Evolutionary conservation across 768 basidiomycete genomes (phyloP).

Genomic region (Boletus rufocinnamomeus): DNA sequence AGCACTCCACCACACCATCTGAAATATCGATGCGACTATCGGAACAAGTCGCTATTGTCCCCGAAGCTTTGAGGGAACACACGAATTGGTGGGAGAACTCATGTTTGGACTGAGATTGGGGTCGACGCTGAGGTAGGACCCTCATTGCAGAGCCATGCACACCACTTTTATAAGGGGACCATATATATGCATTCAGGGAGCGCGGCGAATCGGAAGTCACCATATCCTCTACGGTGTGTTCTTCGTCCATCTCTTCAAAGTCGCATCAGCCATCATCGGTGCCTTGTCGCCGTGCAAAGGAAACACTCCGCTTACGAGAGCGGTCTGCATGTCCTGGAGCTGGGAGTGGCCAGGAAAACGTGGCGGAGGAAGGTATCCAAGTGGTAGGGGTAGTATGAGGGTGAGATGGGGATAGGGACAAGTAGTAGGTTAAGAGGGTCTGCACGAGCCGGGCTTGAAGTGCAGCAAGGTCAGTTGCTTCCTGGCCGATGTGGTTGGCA

Average conservation of each 20-base stretch:
- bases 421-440: slow-evolving; percentile 40
- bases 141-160: slow-evolving; percentile 16
- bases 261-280: slow-evolving; percentile 33
- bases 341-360: slow-evolving; percentile 34
- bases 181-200: slow-evolving; percentile 24
- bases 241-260: slow-evolving; percentile 46
- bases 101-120: slow-evolving; percentile 17
- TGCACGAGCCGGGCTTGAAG: slow-evolving; percentile 54
- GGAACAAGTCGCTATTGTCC: no score
- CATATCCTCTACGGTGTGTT: slow-evolving; percentile 49
- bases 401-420: slow-evolving; percentile 24
- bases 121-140: slow-evolving; percentile 25
- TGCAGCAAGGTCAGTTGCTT: slow-evolving; percentile 50
- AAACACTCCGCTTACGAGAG: slow-evolving; percentile 32
- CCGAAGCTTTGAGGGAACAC: slow-evolving; percentile 33
- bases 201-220: slow-evolving; percentile 37
- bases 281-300: slow-evolving; percentile 25
- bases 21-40: no score
- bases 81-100: slow-evolving; percentile 26
- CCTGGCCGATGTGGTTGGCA: slow-evolving; percentile 52
- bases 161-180: slow-evolving; percentile 25
- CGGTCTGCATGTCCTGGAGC: slow-evolving; percentile 24
- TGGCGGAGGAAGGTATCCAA: slow-evolving; percentile 36
- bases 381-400: slow-evolving; percentile 38
- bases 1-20: no score